Conservation (phyloP, 441 rosid species). For the Gossypium trilobum region DNA sequence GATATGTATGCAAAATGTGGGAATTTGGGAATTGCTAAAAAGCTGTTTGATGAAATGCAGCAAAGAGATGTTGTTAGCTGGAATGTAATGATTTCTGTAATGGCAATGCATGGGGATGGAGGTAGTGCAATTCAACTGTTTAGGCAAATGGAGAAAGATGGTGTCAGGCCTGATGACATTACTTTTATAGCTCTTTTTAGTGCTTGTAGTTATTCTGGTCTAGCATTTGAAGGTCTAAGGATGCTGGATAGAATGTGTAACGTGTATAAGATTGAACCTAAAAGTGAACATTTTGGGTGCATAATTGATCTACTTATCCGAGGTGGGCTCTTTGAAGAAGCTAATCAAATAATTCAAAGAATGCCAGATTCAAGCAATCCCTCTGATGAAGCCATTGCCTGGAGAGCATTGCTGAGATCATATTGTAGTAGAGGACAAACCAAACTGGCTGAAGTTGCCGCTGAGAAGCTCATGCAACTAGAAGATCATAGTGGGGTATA, state of each 20-base stretch:
- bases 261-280: constrained; percentile 36
- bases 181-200: constrained; percentile 47
- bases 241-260: constrained; percentile 34
- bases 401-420: constrained; percentile 39
- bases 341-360: constrained; percentile 32
- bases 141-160: constrained; percentile 36
- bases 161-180: constrained; percentile 42
- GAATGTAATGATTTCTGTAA: constrained; percentile 56
- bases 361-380: constrained; percentile 26
- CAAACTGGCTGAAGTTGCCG: constrained; percentile 34
- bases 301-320: constrained; percentile 45
- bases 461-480: constrained; percentile 31
- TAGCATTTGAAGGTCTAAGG: constrained; percentile 44
- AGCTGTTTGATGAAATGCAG: constrained; percentile 36
- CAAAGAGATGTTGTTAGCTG: constrained; percentile 45
- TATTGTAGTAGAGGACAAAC: constrained; percentile 29
- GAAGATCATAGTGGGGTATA: constrained; percentile 38
- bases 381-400: constrained; percentile 37
- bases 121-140: constrained; percentile 37
- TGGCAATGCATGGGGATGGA: constrained; percentile 54
- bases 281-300: constrained; percentile 51
- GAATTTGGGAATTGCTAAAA: constrained; percentile 38
- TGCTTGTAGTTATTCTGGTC: constrained; percentile 56
- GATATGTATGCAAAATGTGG: constrained; percentile 73
- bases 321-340: constrained; percentile 54